Evolutionary conservation across 495 filamentous ascomycete genomes (phyloP).

Genomic region (Daldinia caldariorum): DNA sequence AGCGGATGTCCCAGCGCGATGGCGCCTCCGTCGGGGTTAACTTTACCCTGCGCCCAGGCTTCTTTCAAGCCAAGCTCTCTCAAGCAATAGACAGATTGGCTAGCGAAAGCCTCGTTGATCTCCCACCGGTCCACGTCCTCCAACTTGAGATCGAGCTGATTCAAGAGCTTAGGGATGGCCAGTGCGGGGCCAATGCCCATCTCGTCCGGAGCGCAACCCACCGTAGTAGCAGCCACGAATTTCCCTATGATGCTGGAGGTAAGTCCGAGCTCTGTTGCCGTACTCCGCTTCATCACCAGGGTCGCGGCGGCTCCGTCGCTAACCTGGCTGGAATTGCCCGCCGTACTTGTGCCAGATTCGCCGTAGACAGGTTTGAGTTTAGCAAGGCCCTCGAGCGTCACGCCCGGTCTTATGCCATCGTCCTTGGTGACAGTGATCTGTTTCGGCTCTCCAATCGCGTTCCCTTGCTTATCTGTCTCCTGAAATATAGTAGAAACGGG

Average conservation of each 20-base stretch:
- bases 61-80: constrained; percentile 74
- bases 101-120: constrained; percentile 95
- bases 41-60: constrained; percentile 67
- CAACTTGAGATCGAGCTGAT: constrained; percentile 68
- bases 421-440: constrained; percentile 72
- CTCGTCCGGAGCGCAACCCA: constrained; percentile 85
- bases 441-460: constrained; percentile 61
- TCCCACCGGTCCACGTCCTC: constrained; percentile 89
- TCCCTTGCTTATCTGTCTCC: constrained; percentile 68
- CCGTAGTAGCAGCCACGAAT: constrained; percentile 77
- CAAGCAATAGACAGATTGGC: constrained; percentile 84
- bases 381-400: constrained; percentile 73
- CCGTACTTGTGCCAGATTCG: constrained; percentile 75
- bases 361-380: constrained; percentile 88
- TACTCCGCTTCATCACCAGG: constrained; percentile 83
- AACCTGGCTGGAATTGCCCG: constrained; percentile 87
- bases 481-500: constrained; percentile 73
- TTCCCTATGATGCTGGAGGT: constrained; percentile 74
- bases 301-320: constrained; percentile 88
- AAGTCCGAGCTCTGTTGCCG: constrained; percentile 78
- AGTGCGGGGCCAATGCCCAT: constrained; percentile 92
- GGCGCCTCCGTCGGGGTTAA: constrained; percentile 93
- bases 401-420: constrained; percentile 79
- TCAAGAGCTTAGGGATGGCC: constrained; percentile 82
- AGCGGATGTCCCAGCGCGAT: constrained; percentile 94